These are phyloP conservation scores for Globisporangium recalcitrans DNA, from an alignment of 352 stramenopile species.

Conservation along the genomic window DNA sequence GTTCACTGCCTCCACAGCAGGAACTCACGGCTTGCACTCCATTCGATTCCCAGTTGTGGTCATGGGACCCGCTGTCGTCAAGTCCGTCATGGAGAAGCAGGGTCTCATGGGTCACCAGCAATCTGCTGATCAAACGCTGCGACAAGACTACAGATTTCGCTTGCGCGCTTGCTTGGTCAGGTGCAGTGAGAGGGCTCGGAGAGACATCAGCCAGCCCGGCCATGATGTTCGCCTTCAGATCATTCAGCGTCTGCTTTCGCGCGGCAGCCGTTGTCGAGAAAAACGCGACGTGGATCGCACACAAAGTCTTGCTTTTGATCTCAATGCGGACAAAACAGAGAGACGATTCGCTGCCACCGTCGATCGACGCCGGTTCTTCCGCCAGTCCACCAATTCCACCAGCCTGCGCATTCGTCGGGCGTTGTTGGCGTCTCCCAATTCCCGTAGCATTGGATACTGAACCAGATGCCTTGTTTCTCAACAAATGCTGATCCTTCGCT, in stretches of 20 bases:
- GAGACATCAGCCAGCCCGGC: constrained; percentile 41
- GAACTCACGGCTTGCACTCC: constrained; percentile 26
- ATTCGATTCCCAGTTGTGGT: constrained; percentile 12
- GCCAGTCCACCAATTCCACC: constrained; percentile 3
- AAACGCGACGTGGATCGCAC: constrained; percentile 81
- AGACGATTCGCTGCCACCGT: constrained; percentile 42
- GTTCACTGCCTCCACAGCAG: constrained; percentile 76
- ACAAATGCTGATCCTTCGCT: constrained; percentile 7
- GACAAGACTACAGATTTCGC: constrained; percentile 40
- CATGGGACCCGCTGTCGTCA: constrained; percentile 7
- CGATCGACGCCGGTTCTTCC: constrained; percentile 13
- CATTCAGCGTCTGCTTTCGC: constrained; percentile 59
- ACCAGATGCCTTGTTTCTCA: constrained; percentile 20
- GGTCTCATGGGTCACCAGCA: constrained; percentile 73
- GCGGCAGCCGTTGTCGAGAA: constrained; percentile 65
- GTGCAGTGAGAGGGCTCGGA: constrained; percentile 9
- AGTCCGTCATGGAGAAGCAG: constrained; percentile 41
- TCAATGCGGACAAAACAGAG: constrained; percentile 83
- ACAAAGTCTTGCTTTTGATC: constrained; percentile 74
- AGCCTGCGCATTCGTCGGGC: constrained; percentile 19
- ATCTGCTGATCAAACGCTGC: constrained; percentile 75
- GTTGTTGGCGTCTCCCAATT: constrained; percentile 23
- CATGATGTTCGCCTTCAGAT: constrained; percentile 68
- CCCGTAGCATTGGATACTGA: constrained; percentile 12
- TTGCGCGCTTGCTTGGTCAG: constrained; percentile 1